A percentile compares a stretch with the other conserved stretches of the same genome.
These are phyloP conservation scores for Kwoniella mangroviensis DNA, from an alignment of 768 basidiomycete species.

Conservation along the genomic window DNA sequence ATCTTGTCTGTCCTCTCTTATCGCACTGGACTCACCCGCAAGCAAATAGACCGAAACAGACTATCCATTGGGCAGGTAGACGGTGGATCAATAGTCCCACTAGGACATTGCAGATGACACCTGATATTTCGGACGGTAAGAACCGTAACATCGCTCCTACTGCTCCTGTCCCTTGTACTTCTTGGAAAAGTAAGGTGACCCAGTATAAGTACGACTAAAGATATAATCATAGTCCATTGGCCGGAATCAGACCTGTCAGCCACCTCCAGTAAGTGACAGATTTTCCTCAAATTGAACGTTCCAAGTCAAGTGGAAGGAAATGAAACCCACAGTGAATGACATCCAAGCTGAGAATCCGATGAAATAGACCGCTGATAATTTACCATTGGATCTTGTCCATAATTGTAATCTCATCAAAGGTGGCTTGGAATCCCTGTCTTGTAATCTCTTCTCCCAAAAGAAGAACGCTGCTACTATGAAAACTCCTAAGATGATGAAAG, in stretches of 20 bases:
- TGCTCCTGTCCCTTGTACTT: slow-evolving; percentile 20
- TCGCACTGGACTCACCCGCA: slow-evolving; percentile 44
- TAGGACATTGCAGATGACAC: slow-evolving; percentile 41
- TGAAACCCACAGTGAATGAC: slow-evolving; percentile 45
- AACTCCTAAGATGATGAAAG: slow-evolving; percentile 69
- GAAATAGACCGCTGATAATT: slow-evolving; percentile 47
- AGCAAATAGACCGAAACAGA: slow-evolving; percentile 48
- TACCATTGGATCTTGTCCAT: slow-evolving; percentile 51
- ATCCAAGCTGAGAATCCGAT: slow-evolving; percentile 52
- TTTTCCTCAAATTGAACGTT: too few relatives aligned
- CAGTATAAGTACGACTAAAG: slow-evolving; percentile 23
- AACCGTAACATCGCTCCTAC: slow-evolving; percentile 33
- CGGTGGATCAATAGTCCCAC: slow-evolving; percentile 47
- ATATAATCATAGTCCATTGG: slow-evolving; percentile 3
- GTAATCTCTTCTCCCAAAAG: slow-evolving; percentile 70
- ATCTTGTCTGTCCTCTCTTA: neutral
- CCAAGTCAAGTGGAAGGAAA: too few relatives aligned
- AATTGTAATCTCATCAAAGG: slow-evolving; percentile 55
- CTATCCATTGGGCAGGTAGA: slow-evolving; percentile 52
- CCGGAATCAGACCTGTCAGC: too few relatives aligned
- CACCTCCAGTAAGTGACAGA: too few relatives aligned
- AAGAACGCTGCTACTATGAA: slow-evolving; percentile 66
- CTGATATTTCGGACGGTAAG: slow-evolving; percentile 42
- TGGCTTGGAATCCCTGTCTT: slow-evolving; percentile 53
- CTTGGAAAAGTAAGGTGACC: slow-evolving; percentile 24